Evolutionary conservation across 202 grass and related monocot genomes (phyloP).

Genomic region (Cymbopogon flexuosus): DNA sequence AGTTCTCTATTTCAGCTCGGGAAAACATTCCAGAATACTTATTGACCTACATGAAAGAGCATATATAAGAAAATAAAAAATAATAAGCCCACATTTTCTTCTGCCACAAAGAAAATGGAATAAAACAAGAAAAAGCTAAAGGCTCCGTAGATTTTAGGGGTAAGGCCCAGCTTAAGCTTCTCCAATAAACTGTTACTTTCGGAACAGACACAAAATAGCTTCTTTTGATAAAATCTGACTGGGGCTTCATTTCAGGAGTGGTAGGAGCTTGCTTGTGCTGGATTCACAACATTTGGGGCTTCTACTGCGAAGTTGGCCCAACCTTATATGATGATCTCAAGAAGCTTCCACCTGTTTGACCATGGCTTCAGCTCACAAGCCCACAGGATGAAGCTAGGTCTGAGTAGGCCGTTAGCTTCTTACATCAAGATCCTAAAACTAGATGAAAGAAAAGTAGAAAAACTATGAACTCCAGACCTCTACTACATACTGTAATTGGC

Average conservation of each 20-base stretch:
- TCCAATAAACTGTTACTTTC: neutral
- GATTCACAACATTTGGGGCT: conserved; percentile 1
- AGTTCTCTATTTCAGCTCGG: conserved; percentile 41
- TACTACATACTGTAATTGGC: neutral
- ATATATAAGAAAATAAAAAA: neutral
- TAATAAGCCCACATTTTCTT: conserved; percentile 23
- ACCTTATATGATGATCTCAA: conserved; percentile 21
- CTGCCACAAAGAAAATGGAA: conserved; percentile 1
- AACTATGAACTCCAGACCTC: neutral
- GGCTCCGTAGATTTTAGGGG: neutral
- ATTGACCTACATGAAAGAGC: conserved; percentile 36
- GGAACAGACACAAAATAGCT: neutral
- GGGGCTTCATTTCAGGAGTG: neutral
- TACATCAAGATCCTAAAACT: neutral
- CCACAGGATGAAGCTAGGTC: neutral
- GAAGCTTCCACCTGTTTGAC: neutral
- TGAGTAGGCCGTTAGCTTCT: neutral
- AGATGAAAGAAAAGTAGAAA: neutral
- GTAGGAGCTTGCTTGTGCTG: neutral
- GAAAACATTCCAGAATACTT: conserved; percentile 49
- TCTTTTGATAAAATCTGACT: neutral
- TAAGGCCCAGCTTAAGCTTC: conserved; percentile 17
- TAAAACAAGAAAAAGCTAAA: neutral
- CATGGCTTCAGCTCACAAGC: conserved; percentile 12
- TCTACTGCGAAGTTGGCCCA: neutral